phyloP scores from a whole-genome alignment of 2,329 filamentous ascomycete genomes.

The Lecanicillium sp. region DNA sequence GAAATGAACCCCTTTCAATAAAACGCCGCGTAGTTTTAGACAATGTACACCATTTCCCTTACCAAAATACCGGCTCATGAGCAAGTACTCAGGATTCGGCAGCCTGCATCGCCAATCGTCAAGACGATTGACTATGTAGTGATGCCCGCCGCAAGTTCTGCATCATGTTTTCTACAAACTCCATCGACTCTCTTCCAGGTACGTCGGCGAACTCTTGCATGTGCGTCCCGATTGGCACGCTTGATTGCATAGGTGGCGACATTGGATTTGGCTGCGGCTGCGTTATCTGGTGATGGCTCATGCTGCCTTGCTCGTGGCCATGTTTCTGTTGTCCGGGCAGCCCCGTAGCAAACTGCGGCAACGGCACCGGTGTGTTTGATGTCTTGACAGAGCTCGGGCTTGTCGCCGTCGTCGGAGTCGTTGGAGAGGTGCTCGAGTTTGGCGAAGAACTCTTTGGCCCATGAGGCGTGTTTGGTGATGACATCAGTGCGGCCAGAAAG shows the following conservation, averaged over 20 bases:
- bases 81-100: too few species aligned
- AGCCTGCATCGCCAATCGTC: too few species aligned
- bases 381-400: slow-evolving; percentile 7
- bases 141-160: slow-evolving; percentile 34
- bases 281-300: not conserved
- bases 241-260: not conserved
- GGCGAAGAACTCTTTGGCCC: not conserved
- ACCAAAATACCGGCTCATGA: too few species aligned
- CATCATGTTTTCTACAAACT: slow-evolving; percentile 46
- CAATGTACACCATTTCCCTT: too few species aligned
- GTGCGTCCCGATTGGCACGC: slow-evolving; percentile 11
- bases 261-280: too few species aligned
- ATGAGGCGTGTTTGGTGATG: slow-evolving; percentile 15
- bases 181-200: slow-evolving; percentile 35
- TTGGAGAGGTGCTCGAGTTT: not conserved
- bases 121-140: not conserved
- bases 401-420: not conserved
- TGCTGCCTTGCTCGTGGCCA: not conserved
- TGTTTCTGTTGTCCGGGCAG: slow-evolving; percentile 1
- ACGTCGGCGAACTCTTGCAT: slow-evolving; percentile 32
- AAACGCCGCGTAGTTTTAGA: too few species aligned
- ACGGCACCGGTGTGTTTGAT: slow-evolving; percentile 24
- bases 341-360: slow-evolving; percentile 15
- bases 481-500: slow-evolving; percentile 32
- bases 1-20: too few species aligned